Evolutionary conservation across 495 filamentous ascomycete genomes (phyloP).

Genomic region (Articulospora tetracladia): DNA sequence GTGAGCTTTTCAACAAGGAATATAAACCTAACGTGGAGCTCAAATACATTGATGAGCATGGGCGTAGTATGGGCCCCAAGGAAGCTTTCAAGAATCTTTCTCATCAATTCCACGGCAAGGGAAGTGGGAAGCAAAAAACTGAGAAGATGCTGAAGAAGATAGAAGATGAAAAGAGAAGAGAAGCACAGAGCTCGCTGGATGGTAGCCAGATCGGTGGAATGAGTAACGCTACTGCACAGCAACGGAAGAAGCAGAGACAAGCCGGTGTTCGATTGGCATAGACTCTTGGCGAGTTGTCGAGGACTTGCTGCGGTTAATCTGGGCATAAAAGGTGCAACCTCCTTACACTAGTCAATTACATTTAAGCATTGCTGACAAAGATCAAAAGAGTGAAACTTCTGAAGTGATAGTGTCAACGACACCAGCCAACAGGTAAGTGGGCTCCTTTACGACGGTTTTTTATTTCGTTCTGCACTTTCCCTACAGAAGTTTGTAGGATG

Average conservation of each 20-base stretch:
- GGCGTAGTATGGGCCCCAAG: conserved; percentile 81
- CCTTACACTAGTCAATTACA: conserved; percentile 25
- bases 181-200: conserved; percentile 76
- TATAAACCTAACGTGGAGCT: conserved; percentile 90
- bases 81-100: conserved; percentile 94
- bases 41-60: conserved; percentile 84
- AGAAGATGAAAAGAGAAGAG: conserved; percentile 85
- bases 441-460: not conserved
- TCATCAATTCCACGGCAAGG: conserved; percentile 98
- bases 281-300: not conserved
- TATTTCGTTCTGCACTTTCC: not conserved
- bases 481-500: no score
- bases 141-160: conserved; percentile 97
- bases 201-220: conserved; percentile 79
- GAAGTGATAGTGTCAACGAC: not conserved
- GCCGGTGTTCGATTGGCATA: conserved; percentile 83
- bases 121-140: conserved; percentile 95
- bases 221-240: conserved; percentile 70
- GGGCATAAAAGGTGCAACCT: conserved; percentile 28
- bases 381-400: not conserved
- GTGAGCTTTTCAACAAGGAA: conserved; percentile 76
- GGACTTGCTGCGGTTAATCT: not conserved
- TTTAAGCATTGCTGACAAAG: conserved; percentile 29
- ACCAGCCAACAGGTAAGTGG: not conserved
- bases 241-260: conserved; percentile 79